Percentiles rank a stretch among this genome's conserved stretches.
These are phyloP conservation scores for Esteya vermicola DNA, from an alignment of 2,329 filamentous ascomycete genomes.

Conservation along the genomic window DNA sequence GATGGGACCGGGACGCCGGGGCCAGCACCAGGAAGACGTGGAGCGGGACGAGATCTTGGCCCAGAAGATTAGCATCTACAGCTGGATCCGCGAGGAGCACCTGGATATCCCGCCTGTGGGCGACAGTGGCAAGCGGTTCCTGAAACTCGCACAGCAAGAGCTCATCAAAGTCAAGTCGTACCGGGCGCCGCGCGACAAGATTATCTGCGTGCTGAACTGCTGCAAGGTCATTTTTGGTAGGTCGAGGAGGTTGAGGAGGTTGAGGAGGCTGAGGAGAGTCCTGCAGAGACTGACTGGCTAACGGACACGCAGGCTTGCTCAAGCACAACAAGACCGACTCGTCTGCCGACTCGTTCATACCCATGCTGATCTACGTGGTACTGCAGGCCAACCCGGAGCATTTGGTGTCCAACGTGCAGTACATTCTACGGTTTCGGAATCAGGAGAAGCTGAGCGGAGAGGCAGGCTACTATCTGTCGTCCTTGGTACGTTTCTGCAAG, in stretches of 20 bases:
- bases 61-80: slow-evolving; percentile 94
- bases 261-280: too few species aligned
- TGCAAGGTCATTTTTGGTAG: slow-evolving; percentile 97
- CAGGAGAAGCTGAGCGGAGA: slow-evolving; percentile 97
- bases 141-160: slow-evolving; percentile 84
- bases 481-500: slow-evolving; percentile 42
- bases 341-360: slow-evolving; percentile 91
- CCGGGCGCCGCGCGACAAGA: slow-evolving; percentile 91
- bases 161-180: slow-evolving; percentile 94
- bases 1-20: slow-evolving; percentile 69
- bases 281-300: too few species aligned
- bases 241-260: too few species aligned
- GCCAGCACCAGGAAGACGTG: slow-evolving; percentile 96
- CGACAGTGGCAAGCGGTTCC: slow-evolving; percentile 76
- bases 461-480: slow-evolving; percentile 94
- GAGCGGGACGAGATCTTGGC: slow-evolving; percentile 91
- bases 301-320: slow-evolving; percentile 58
- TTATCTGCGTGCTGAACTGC: slow-evolving; percentile 95
- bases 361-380: slow-evolving; percentile 89
- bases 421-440: slow-evolving; percentile 91
- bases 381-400: slow-evolving; percentile 90
- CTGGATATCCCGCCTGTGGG: slow-evolving; percentile 78
- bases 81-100: slow-evolving; percentile 87
- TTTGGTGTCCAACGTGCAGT: slow-evolving; percentile 93
- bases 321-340: slow-evolving; percentile 88